Conservation (phyloP, 2,329 filamentous ascomycete species). For the Hypoxylon sp. region DNA sequence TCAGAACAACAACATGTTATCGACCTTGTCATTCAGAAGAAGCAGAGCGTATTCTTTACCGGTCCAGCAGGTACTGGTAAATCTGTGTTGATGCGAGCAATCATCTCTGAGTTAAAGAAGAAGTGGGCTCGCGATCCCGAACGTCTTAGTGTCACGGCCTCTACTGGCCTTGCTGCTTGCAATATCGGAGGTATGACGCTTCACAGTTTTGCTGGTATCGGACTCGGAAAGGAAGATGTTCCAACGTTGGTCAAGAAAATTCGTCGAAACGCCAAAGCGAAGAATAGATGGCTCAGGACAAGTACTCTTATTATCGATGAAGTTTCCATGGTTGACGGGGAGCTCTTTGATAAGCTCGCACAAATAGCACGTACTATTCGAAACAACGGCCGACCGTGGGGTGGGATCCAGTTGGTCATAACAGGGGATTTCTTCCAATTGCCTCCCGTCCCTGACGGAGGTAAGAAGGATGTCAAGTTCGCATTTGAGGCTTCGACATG, state of each 20-base stretch:
- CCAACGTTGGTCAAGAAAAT: constrained; percentile 90
- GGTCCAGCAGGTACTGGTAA: constrained; percentile 97
- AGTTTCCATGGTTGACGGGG: constrained; percentile 98
- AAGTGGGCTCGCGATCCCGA: constrained; percentile 85
- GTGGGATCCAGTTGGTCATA: constrained; percentile 94
- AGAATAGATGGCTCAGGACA: constrained; percentile 88
- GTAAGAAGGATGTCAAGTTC: constrained; percentile 80
- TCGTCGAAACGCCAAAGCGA: constrained; percentile 87
- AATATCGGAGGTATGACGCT: constrained; percentile 97
- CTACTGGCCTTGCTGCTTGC: constrained; percentile 94
- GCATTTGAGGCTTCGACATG: constrained; percentile 94
- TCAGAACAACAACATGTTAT: constrained; percentile 89
- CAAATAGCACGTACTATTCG: constrained; percentile 86
- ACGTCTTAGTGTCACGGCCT: constrained; percentile 92
- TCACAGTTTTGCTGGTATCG: constrained; percentile 96
- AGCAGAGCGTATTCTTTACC: constrained; percentile 96
- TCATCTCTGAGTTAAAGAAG: constrained; percentile 83
- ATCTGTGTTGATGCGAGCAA: constrained; percentile 91
- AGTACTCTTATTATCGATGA: constrained; percentile 94
- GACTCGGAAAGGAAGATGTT: constrained; percentile 90
- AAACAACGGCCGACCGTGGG: constrained; percentile 93
- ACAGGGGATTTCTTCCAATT: constrained; percentile 99
- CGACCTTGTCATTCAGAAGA: constrained; percentile 83
- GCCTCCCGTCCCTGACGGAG: constrained; percentile 88
- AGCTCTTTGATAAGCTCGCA: constrained; percentile 96